Evolutionary conservation across 2,329 filamentous ascomycete species (phyloP).

Genomic region (Parasarocladium wereldwijsianum): DNA sequence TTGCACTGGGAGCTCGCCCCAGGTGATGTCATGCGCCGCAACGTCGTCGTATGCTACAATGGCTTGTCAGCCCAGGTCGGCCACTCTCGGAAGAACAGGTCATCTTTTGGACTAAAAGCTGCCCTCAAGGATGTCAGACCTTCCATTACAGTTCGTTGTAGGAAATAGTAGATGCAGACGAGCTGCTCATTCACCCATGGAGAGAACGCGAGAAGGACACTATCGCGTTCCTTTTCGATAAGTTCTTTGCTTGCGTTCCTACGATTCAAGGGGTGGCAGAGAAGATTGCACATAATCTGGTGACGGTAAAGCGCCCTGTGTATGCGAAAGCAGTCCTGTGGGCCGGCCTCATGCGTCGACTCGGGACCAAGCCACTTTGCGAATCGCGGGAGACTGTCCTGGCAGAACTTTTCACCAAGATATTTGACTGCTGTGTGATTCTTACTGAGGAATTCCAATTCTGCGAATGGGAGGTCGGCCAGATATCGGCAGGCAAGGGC

Average conservation of each 20-base stretch:
- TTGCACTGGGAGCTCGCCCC: neutral
- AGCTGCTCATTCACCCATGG: slow-evolving; percentile 4
- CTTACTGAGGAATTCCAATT: slow-evolving; percentile 2
- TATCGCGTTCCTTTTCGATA: neutral
- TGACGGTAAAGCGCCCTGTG: slow-evolving; percentile 3
- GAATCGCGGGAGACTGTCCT: slow-evolving; percentile 1
- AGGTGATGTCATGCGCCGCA: slow-evolving; percentile 2
- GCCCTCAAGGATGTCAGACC: neutral
- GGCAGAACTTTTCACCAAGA: slow-evolving; percentile 1
- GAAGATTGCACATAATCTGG: slow-evolving; percentile 2
- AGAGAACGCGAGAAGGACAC: neutral
- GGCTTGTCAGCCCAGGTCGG: neutral
- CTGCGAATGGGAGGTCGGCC: slow-evolving; percentile 1
- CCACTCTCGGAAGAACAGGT: neutral
- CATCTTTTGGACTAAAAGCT: neutral
- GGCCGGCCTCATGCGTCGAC: no score
- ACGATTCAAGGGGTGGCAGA: neutral
- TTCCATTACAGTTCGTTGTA: slow-evolving; percentile 1
- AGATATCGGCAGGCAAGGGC: neutral
- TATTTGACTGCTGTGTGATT: slow-evolving; percentile 1
- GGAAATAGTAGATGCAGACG: slow-evolving; percentile 1
- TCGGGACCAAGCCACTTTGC: neutral
- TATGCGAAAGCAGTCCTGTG: slow-evolving; percentile 3
- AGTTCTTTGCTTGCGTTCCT: neutral
- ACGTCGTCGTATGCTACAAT: slow-evolving; percentile 2